Evolutionary conservation across 2,329 filamentous ascomycete species (phyloP), one percentile per base, ranked within the genome.

Genomic region (Aspergillus hiratsukae): DNA sequence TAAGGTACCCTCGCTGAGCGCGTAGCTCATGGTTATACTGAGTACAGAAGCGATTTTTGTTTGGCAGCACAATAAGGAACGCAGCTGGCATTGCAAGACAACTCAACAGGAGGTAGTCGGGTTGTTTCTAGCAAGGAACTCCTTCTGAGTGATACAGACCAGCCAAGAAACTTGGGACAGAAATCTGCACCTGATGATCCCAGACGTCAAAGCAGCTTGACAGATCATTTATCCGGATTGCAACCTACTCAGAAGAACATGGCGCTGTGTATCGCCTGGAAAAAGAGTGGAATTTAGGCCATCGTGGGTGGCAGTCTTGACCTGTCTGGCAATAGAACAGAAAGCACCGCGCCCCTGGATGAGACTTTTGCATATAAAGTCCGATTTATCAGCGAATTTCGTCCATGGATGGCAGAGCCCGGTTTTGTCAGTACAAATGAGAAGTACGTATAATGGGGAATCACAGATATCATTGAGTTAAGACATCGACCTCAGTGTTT

Each of bases 401-500:
- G 31, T 17, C 14, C 14, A 1, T 37, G 17, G 17, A 17, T 17
- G 14, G 31, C 14, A 37, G 14, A 14, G 14, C 14, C 17, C 14
- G 14, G 3, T 37, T 37, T 8, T 21, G 8, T 43, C 40, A 8
- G 4, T 19, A 23, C 40, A 43, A 19, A 43, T 21, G n/a, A 43
- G 19, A 21, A 43, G n/a, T 19, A 21, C 8, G 4, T 19, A 23
- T 35, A 14, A 28, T 35, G 3, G 25, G 8, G 23, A 4, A 35
- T 10, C 10, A 11, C 87, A 68, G 77, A 80, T 49, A 86, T 88
- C 8, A 89, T 93, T 72, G 83, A 83, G 4, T 82, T 41, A 48
- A 29, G 41, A 56, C 51, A 35, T 64, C 61, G 19, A 52, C 61
- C 54, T 80, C 86, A 9, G 86, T 90, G 69, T 87, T 82, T 62